Percentiles rank a stretch among this genome's conserved stretches.
phyloP scores from a whole-genome alignment of 1,284 basidiomycete species.

The Cerioporus squamosus region DNA sequence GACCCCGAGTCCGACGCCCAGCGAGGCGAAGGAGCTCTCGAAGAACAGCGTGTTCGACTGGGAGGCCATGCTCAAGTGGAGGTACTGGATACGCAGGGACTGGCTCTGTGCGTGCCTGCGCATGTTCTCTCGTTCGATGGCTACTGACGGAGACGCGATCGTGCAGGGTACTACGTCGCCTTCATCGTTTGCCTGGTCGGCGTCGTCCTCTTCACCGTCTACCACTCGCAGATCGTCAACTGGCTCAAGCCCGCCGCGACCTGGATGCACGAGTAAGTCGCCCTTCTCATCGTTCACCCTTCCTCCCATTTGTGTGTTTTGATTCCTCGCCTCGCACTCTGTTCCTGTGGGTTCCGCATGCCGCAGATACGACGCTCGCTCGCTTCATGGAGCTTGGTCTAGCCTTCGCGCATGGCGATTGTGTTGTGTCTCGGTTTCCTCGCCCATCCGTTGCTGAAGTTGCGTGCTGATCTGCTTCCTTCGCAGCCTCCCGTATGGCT shows the following conservation, averaged over 20 bases:
- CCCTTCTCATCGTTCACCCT: neutral
- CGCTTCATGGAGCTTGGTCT: no score
- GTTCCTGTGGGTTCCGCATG: no score
- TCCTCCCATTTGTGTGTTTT: neutral
- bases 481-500: constrained; percentile 54
- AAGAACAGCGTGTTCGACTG: constrained; percentile 47
- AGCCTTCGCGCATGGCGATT: no score
- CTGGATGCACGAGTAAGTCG: constrained; percentile 50
- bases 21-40: constrained; percentile 39
- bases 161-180: constrained; percentile 27
- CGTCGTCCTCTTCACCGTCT: constrained; percentile 59
- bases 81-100: constrained; percentile 53
- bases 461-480: neutral
- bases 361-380: no score
- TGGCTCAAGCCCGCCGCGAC: constrained; percentile 59
- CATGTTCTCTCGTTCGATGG: neutral
- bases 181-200: constrained; percentile 38
- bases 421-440: no score
- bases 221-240: constrained; percentile 57
- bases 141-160: neutral
- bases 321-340: no score
- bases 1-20: constrained; percentile 47
- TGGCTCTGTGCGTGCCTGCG: constrained; percentile 48
- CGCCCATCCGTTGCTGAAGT: neutral
- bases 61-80: constrained; percentile 45